A percentile compares a stretch with the other conserved stretches of the same genome.
These are phyloP conservation scores for Cladochytrium replicatum DNA, from an alignment of 192 early-diverging fungal species.

Conservation along the genomic window DNA sequence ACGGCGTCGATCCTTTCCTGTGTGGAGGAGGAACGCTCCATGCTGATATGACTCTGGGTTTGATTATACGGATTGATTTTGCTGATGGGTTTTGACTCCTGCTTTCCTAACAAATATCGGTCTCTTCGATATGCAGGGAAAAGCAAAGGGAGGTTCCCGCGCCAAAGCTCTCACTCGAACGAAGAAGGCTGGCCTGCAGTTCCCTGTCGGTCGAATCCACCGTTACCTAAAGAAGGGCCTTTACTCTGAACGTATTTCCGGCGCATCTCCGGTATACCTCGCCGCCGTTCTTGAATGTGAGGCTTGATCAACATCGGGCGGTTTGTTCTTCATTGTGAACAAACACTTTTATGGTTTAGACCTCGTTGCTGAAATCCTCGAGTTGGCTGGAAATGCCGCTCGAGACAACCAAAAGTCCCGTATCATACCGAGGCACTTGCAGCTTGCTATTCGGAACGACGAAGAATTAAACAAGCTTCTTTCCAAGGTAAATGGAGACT, in stretches of 20 bases:
- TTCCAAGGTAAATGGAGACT: too few relatives aligned
- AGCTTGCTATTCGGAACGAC: slow-evolving; percentile 75
- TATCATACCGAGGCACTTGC: slow-evolving; percentile 72
- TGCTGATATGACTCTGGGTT: too few relatives aligned
- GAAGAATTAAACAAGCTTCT: slow-evolving; percentile 68
- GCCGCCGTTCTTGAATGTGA: slow-evolving; percentile 73
- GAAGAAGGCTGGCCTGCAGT: slow-evolving; percentile 73
- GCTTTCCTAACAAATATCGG: too few relatives aligned
- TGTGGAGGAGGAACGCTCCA: too few relatives aligned
- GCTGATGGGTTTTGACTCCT: too few relatives aligned
- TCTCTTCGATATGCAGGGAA: too few relatives aligned
- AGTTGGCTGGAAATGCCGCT: slow-evolving; percentile 74
- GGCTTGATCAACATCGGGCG: too few relatives aligned
- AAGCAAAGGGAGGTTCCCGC: too few relatives aligned
- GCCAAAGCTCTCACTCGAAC: background rate
- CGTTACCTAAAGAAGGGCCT: slow-evolving; percentile 64
- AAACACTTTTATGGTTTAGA: too few relatives aligned
- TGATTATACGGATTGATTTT: too few relatives aligned
- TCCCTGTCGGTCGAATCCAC: slow-evolving; percentile 78
- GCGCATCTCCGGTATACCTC: slow-evolving; percentile 68
- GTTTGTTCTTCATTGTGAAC: too few relatives aligned
- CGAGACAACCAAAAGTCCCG: slow-evolving; percentile 77
- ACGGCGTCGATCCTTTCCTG: too few relatives aligned
- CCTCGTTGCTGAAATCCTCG: slow-evolving; percentile 73
- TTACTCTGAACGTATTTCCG: slow-evolving; percentile 59